Evolutionary conservation across 192 early-diverging fungal species (phyloP).

Genomic region (Coemansia sp.): DNA sequence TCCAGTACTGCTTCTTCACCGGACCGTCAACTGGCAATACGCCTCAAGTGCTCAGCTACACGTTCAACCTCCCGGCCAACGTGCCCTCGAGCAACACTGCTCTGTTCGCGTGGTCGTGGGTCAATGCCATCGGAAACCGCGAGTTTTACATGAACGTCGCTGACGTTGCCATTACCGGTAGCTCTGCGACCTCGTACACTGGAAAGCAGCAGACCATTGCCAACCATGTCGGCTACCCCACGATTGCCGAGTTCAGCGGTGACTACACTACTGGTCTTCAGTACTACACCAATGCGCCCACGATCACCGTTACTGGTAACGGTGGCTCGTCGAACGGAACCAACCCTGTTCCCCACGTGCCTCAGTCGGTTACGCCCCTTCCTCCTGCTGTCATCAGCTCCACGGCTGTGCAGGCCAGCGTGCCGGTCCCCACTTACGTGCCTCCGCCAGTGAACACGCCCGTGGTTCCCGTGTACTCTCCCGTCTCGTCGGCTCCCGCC

Average conservation of each 20-base stretch:
- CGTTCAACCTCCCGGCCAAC: constrained; percentile 32
- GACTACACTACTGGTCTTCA: constrained; percentile 28
- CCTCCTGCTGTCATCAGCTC: constrained; percentile 6
- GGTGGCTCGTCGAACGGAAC: constrained; percentile 3
- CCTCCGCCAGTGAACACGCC: too few species aligned
- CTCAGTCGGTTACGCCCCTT: background rate
- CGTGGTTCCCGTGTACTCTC: background rate
- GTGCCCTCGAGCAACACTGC: constrained; percentile 34
- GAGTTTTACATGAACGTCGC: constrained; percentile 76
- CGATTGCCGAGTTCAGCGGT: constrained; percentile 53
- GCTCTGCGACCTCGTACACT: constrained; percentile 27
- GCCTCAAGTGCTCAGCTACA: constrained; percentile 14
- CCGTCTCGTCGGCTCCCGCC: constrained; percentile 2
- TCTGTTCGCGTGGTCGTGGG: constrained; percentile 66
- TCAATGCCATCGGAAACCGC: constrained; percentile 63
- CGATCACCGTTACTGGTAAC: constrained; percentile 38
- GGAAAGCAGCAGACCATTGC: constrained; percentile 55
- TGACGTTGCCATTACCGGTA: constrained; percentile 60
- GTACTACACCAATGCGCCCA: constrained; percentile 15
- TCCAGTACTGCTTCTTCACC: constrained; percentile 46
- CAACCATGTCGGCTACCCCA: constrained; percentile 52
- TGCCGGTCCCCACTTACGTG: background rate
- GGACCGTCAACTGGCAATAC: constrained; percentile 10
- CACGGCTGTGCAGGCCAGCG: background rate
- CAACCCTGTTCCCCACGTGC: background rate